These are phyloP conservation scores for Mycena vitilis DNA, from an alignment of 768 basidiomycete genomes.

Conservation along the genomic window DNA sequence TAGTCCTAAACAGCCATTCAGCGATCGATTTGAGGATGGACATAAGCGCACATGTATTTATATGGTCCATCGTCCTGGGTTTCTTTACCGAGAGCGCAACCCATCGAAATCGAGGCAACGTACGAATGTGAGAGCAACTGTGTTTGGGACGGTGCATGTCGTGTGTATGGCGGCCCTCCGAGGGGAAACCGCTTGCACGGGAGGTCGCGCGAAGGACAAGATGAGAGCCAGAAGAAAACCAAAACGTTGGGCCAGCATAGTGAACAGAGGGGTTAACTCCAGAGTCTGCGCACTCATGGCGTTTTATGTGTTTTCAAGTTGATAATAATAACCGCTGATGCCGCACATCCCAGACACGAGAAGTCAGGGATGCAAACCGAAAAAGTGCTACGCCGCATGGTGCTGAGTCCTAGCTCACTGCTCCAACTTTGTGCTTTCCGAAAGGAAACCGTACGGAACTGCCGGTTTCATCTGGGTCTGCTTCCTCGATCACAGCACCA, in stretches of 20 bases:
- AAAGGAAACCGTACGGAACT: too few relatives aligned
- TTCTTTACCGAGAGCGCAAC: neutral
- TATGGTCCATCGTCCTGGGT: conserved; percentile 44
- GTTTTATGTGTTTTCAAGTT: neutral
- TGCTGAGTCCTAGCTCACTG: too few relatives aligned
- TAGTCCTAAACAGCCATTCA: neutral
- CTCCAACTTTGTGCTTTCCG: too few relatives aligned
- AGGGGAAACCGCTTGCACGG: neutral
- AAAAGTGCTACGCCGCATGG: too few relatives aligned
- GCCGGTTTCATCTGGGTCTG: too few relatives aligned
- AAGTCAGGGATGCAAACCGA: neutral
- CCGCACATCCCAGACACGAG: neutral
- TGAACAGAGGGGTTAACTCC: neutral
- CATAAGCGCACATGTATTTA: conserved; percentile 23
- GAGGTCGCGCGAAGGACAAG: neutral
- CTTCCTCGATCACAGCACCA: too few relatives aligned
- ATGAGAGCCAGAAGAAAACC: neutral
- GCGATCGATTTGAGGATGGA: neutral
- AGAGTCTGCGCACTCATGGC: neutral
- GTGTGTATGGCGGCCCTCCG: conserved; percentile 6
- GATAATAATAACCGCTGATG: neutral
- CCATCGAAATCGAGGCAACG: neutral
- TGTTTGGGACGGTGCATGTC: neutral
- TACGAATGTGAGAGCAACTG: conserved; percentile 15
- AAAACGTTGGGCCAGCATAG: neutral